Base-by-base conservation (phyloP, 176 grass and related monocot species). In the Eremochloa ophiuroides region DNA sequence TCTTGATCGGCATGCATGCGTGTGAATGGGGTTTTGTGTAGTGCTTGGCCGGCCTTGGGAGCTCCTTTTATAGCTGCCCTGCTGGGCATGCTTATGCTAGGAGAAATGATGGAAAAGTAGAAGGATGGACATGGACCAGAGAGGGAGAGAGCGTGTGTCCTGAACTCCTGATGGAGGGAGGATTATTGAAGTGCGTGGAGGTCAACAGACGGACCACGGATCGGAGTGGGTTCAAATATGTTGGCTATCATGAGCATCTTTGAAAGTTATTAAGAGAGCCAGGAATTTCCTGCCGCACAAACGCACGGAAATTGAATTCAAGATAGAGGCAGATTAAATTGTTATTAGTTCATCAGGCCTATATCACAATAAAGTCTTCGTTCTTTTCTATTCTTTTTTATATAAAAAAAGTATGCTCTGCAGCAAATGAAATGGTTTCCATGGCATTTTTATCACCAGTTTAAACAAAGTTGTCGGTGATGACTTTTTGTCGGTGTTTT, bases 211-310 rank as follows among this genome's bases (percentile, higher is more conserved):
- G 10, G 43, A 73, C 77, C 48, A 60, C 38, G 9, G 50, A 8
- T 3, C 7, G 8, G 22, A 6, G 15, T 39, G 7, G 56, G 37
- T 84, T 88, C 60, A 84, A 88, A 48, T 10, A 50, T 84, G 62
- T 34, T 62, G 81, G 69, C 87, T 84, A 34, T 40, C 58, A 75
- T 75, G n/a, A 25, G 74, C 58, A 83, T 83, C 67, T 83, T 83
- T 88, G 46, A 78, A 79, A 78, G 41, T 75, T 61, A 18, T 75
- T 61, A 18, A 74, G 69, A 46, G 63, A 20, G 22, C 66, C 25
- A 43, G 27, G 42, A 82, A 73, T 58, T 78, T 27, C 38, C 55
- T 12, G 11, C 25, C 16, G 20, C 7, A 44, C 27, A 10, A 16
- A 39, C 8, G 64, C 18, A 50, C 15, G 14, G 16, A 18, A 44